These are phyloP conservation scores for Chlorella sorokiniana DNA, from an alignment of 139 green algal genomes.

Conservation along the genomic window DNA sequence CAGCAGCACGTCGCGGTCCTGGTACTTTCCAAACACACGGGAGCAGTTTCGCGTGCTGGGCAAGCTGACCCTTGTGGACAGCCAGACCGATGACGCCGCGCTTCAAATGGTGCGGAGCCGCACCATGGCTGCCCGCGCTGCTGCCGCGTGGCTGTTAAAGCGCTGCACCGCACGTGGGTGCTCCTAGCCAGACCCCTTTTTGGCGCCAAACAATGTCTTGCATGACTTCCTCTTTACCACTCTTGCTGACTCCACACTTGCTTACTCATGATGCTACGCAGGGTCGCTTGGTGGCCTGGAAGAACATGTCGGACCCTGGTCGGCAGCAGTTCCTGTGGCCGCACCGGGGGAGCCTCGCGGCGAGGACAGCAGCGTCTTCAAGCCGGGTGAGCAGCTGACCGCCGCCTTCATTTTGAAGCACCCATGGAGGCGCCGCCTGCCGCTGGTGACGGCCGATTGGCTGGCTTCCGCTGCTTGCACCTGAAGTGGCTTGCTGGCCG, in stretches of 20 bases:
- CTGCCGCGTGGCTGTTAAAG: too few species aligned
- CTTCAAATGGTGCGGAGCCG: slow-evolving; percentile 39
- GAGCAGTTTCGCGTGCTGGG: slow-evolving; percentile 77
- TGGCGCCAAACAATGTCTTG: too few species aligned
- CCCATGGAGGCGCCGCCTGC: too few species aligned
- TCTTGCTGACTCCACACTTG: too few species aligned
- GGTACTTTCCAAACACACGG: slow-evolving; percentile 76
- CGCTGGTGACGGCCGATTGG: too few species aligned
- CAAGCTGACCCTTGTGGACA: slow-evolving; percentile 53
- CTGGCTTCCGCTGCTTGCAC: too few species aligned
- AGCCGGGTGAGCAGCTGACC: neutral
- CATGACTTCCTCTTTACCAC: neutral
- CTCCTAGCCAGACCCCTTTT: too few species aligned
- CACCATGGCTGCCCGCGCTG: neutral
- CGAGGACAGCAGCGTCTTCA: slow-evolving; percentile 23
- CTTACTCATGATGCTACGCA: too few species aligned
- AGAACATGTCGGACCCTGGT: slow-evolving; percentile 39
- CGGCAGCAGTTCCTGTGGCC: slow-evolving; percentile 56
- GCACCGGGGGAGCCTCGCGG: slow-evolving; percentile 9
- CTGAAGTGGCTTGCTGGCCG: too few species aligned
- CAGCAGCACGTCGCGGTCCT: slow-evolving; percentile 36
- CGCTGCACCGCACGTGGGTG: too few species aligned
- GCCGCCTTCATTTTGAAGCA: too few species aligned
- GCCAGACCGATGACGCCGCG: slow-evolving; percentile 31
- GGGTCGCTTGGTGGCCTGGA: slow-evolving; percentile 41